Conservation (phyloP, 2,329 filamentous ascomycete genomes). For the Saccharata proteae region DNA sequence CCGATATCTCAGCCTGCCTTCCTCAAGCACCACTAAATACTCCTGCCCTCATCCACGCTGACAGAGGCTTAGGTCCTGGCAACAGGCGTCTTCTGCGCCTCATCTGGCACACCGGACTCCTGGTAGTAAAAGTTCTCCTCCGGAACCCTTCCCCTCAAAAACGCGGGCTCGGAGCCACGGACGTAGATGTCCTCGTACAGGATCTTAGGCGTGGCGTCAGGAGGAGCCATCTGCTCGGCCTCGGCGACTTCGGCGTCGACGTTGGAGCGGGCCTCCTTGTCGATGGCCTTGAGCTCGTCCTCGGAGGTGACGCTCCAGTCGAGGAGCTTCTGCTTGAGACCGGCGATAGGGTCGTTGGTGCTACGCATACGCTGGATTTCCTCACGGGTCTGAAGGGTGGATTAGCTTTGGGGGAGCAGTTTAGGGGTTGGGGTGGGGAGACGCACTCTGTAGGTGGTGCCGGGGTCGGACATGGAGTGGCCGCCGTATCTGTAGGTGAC, state of each 20-base stretch:
- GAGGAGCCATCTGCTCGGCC: constrained; percentile 77
- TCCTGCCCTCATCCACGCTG: too few species aligned
- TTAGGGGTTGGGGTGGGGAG: background rate
- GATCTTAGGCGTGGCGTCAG: constrained; percentile 68
- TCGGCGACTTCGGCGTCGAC: constrained; percentile 84
- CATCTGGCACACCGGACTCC: constrained; percentile 27
- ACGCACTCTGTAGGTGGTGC: constrained; percentile 79
- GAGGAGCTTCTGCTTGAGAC: constrained; percentile 93
- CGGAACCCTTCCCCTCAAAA: constrained; percentile 72
- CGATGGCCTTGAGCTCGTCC: constrained; percentile 90
- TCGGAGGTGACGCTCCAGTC: constrained; percentile 88
- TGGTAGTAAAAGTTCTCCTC: constrained; percentile 84
- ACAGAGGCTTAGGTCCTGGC: constrained; percentile 20
- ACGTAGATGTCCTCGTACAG: constrained; percentile 97
- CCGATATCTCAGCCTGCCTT: too few species aligned
- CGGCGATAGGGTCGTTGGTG: constrained; percentile 96
- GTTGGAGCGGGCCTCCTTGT: constrained; percentile 78
- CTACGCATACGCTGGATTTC: constrained; percentile 99
- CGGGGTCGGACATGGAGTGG: constrained; percentile 99
- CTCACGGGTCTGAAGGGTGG: constrained; percentile 59
- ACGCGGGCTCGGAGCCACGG: constrained; percentile 72
- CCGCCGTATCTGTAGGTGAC: constrained; percentile 99
- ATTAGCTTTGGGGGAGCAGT: constrained; percentile 11
- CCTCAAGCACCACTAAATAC: too few species aligned
- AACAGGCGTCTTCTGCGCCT: constrained; percentile 19